Evolutionary conservation across 208 protist species (phyloP).

Genomic region (Leishmania tarentolae): DNA sequence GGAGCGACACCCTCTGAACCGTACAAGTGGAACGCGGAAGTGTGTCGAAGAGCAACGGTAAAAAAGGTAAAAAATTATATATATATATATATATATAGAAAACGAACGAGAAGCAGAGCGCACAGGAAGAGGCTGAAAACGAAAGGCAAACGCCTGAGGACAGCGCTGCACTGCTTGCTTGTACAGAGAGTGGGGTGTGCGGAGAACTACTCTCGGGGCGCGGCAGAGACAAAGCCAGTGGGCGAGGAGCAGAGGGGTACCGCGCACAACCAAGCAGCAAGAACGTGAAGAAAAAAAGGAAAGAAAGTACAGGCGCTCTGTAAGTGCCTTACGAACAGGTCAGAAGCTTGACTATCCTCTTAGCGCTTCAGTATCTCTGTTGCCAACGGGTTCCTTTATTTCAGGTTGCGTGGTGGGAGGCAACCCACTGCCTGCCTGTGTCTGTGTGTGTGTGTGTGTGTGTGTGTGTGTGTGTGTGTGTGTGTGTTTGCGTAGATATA

Average conservation of each 20-base stretch:
- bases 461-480: not conserved
- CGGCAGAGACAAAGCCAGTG: not conserved
- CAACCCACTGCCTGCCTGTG: not conserved
- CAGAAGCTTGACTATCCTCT: not conserved
- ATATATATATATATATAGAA: not conserved
- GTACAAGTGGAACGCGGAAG: not conserved
- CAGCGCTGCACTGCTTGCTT: not conserved
- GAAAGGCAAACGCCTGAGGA: not conserved
- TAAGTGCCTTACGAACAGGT: not conserved
- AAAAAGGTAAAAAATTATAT: not conserved
- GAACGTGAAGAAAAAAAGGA: constrained; percentile 5
- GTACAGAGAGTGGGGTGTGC: not conserved
- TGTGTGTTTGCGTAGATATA: too few species aligned
- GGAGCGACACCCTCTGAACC: not conserved
- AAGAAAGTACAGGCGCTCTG: not conserved
- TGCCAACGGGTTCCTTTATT: not conserved
- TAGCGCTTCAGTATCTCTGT: not conserved
- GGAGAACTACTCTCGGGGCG: not conserved
- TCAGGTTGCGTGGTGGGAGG: not conserved
- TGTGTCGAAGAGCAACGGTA: not conserved
- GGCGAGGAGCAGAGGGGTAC: constrained; percentile 10
- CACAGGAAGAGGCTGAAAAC: constrained; percentile 5
- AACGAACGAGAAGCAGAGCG: constrained; percentile 9
- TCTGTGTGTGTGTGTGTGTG: not conserved
- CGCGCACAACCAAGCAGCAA: not conserved